phyloP scores from a whole-genome alignment of 148 eudicot genomes.

The Gaultheria prostrata region DNA sequence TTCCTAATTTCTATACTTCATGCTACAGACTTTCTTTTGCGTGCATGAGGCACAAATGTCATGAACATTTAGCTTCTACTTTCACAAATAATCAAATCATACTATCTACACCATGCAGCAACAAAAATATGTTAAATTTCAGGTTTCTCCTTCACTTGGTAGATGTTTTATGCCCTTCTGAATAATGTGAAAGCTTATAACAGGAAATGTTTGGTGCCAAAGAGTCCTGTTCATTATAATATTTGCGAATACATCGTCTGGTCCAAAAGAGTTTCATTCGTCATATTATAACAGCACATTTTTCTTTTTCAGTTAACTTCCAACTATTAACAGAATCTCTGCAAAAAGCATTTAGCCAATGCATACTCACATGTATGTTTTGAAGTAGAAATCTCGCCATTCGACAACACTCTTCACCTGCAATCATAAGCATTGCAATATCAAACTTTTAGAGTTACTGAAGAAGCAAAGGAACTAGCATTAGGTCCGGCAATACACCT shows the following conservation, averaged over 20 bases:
- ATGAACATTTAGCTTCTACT: not conserved
- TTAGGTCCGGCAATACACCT: not conserved
- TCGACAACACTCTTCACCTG: slow-evolving; percentile 92
- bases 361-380: slow-evolving; percentile 61
- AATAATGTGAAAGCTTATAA: not conserved
- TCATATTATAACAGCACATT: not conserved
- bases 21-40: not conserved
- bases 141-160: not conserved
- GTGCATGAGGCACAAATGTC: not conserved
- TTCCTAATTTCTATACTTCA: not conserved
- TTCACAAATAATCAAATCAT: not conserved
- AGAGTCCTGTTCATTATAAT: not conserved
- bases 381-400: slow-evolving; percentile 82
- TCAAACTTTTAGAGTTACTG: slow-evolving; percentile 7
- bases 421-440: slow-evolving; percentile 20
- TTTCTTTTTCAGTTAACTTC: slow-evolving; percentile 3
- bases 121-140: not conserved
- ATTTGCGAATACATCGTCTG: too few species aligned
- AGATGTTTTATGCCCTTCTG: not conserved
- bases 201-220: not conserved
- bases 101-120: not conserved
- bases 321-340: not conserved
- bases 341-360: slow-evolving; percentile 4
- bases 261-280: too few species aligned
- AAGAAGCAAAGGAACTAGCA: not conserved